Evolutionary conservation across 2,329 filamentous ascomycete species (phyloP).

Genomic region (Paecilomyces dactylethromorphus): DNA sequence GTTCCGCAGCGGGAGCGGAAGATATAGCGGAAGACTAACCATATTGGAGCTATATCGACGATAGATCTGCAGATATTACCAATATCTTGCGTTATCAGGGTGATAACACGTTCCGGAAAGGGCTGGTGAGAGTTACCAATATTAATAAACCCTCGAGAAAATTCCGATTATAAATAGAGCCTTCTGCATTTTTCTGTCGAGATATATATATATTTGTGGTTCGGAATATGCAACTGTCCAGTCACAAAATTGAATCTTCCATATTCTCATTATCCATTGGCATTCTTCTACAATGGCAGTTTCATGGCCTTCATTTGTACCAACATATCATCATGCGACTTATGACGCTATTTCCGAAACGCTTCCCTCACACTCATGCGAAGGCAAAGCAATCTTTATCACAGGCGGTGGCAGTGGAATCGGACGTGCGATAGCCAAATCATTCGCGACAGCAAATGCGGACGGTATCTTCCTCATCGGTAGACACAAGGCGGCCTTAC

Average conservation of each 20-base stretch:
- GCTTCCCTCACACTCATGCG: neutral
- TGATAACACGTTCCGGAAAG: too few relatives aligned
- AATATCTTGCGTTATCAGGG: neutral
- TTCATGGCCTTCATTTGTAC: neutral
- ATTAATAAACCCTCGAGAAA: too few relatives aligned
- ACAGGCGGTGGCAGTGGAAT: conserved; percentile 52
- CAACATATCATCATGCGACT: neutral
- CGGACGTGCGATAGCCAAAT: conserved; percentile 48
- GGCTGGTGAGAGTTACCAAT: too few relatives aligned
- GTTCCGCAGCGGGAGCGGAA: neutral
- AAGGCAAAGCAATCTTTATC: conserved; percentile 43
- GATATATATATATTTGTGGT: too few relatives aligned
- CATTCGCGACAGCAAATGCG: conserved; percentile 50
- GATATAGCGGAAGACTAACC: neutral
- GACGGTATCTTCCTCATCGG: conserved; percentile 49
- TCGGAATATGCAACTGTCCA: too few relatives aligned
- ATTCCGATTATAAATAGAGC: too few relatives aligned
- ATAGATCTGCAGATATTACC: neutral
- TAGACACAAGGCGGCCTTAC: conserved; percentile 39
- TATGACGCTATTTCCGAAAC: neutral
- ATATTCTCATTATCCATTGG: too few relatives aligned
- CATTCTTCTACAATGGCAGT: neutral
- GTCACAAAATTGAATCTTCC: too few relatives aligned
- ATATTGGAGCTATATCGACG: neutral
- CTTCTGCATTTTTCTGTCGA: too few relatives aligned